Base-by-base conservation (phyloP, 768 basidiomycete species). In the Cyclocybe cylindracea region DNA sequence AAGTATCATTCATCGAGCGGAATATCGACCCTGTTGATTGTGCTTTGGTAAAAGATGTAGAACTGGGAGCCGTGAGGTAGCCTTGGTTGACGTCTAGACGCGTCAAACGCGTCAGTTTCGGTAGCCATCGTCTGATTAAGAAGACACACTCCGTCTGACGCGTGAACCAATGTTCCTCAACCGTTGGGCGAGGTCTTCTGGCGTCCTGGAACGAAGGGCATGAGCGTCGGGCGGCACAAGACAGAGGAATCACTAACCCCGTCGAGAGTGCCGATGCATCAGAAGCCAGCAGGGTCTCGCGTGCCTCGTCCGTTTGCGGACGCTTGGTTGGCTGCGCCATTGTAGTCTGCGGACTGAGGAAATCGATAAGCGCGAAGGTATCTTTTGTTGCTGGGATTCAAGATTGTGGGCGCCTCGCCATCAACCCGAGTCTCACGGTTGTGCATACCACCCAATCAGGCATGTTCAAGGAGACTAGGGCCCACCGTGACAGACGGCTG, bases 61-160 rank as follows among this genome's bases (percentile, higher is more conserved):
- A 24, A 24, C 24, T 24, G 24, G 71, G 66, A 32, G 68, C 46
- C 24, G 71, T 71, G 31, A 63, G 60, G 59, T 87, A 87, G 49
- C 86, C 86, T 66, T 87, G 80, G 16, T 70, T 71, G 44, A 87
- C 86, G 62, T 71, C 85, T 87, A 56, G 65, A 67, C 60, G 64
- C 57, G 67, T 65, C 54, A 59, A 34, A 52, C 55, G 53, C 55
- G 59, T 61, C 18, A 61, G 37, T 54, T 35, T 10, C 13, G 37
- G 16, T 14, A 38, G 5, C 19, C 7, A 10, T 10, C 19, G 46
- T 45, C 53, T 16, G 48, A 24, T 47, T 44, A 43, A 66, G 11
- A 31, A 7, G 39, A 19, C 19, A 33, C 78, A 88, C 86, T 76
- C 69, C 85, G 84, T 62, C 86, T 68, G 42, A 77, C 78, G 55